Conservation (phyloP, 164 flowering plant species). For the Piper longum region DNA sequence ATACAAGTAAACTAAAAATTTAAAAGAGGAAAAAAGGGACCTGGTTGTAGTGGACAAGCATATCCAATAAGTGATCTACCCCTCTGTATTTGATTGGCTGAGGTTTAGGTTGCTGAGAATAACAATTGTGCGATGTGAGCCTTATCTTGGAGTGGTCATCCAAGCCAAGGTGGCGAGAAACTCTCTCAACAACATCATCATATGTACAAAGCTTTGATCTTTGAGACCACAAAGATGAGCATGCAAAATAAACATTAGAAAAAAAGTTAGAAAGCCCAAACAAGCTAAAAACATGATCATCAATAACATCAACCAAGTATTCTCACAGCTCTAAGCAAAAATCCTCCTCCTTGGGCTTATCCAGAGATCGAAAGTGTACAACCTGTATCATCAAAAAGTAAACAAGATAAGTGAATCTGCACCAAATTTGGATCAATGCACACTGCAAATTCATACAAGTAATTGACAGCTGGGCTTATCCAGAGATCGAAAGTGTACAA, state of each 20-base stretch:
- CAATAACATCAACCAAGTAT: too few relatives aligned
- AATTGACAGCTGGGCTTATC: slow-evolving; percentile 67
- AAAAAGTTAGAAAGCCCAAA: too few relatives aligned
- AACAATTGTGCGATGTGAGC: slow-evolving; percentile 88
- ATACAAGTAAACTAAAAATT: background rate
- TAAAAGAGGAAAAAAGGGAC: slow-evolving; percentile 14
- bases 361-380: slow-evolving; percentile 83
- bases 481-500: slow-evolving; percentile 80
- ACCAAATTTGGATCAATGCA: background rate
- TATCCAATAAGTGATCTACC: slow-evolving; percentile 74
- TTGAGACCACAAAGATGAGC: background rate
- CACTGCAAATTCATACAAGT: background rate
- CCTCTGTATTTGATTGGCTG: slow-evolving; percentile 83
- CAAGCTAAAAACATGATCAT: too few relatives aligned
- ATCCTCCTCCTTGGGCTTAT: slow-evolving; percentile 89
- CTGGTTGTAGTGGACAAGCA: slow-evolving; percentile 91
- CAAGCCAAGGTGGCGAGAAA: slow-evolving; percentile 61
- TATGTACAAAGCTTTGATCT: slow-evolving; percentile 78
- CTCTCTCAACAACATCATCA: slow-evolving; percentile 87
- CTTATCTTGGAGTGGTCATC: slow-evolving; percentile 88
- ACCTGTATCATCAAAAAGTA: slow-evolving; percentile 25
- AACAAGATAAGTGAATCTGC: too few relatives aligned
- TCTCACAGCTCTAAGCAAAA: slow-evolving; percentile 83
- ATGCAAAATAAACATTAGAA: background rate
- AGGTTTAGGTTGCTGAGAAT: slow-evolving; percentile 92